These are phyloP conservation scores for Beauveria rudraprayagi DNA, from an alignment of 2,329 filamentous ascomycete genomes.

Conservation along the genomic window DNA sequence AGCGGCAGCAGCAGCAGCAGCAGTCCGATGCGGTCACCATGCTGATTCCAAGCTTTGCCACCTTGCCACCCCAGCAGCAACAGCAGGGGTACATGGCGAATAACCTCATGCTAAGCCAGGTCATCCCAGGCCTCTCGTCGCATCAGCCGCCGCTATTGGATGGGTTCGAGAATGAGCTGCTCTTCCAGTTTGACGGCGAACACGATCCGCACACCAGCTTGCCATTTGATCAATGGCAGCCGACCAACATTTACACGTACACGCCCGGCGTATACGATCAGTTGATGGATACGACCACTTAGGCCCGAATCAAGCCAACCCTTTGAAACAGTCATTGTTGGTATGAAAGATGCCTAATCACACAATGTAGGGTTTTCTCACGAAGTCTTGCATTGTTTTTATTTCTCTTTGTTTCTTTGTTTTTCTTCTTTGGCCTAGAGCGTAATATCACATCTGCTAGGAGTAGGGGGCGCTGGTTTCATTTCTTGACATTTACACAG, in stretches of 20 bases:
- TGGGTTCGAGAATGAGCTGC: slow-evolving; percentile 39
- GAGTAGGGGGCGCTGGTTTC: not conserved
- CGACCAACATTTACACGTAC: slow-evolving; percentile 9
- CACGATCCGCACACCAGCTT: not conserved
- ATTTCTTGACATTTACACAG: not conserved
- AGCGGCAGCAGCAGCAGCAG: slow-evolving; percentile 12
- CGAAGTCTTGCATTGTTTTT: too few species aligned
- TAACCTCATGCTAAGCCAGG: not conserved
- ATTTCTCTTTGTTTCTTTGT: not conserved
- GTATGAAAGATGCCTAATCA: too few species aligned
- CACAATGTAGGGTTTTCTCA: too few species aligned
- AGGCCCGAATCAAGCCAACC: not conserved
- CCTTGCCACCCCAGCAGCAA: slow-evolving; percentile 16
- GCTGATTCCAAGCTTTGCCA: slow-evolving; percentile 34
- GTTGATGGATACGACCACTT: not conserved
- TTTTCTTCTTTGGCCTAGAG: not conserved
- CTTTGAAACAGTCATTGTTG: too few species aligned
- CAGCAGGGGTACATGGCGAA: slow-evolving; percentile 3
- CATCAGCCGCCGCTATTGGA: slow-evolving; percentile 24
- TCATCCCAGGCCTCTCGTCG: not conserved
- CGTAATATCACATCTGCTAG: not conserved
- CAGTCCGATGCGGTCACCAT: slow-evolving; percentile 30
- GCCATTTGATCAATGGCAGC: not conserved
- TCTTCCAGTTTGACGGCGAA: slow-evolving; percentile 33
- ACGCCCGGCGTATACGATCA: slow-evolving; percentile 6